Evolutionary conservation across 2,329 filamentous ascomycete species (phyloP).

Genomic region (Pseudogymnoascus sp.): DNA sequence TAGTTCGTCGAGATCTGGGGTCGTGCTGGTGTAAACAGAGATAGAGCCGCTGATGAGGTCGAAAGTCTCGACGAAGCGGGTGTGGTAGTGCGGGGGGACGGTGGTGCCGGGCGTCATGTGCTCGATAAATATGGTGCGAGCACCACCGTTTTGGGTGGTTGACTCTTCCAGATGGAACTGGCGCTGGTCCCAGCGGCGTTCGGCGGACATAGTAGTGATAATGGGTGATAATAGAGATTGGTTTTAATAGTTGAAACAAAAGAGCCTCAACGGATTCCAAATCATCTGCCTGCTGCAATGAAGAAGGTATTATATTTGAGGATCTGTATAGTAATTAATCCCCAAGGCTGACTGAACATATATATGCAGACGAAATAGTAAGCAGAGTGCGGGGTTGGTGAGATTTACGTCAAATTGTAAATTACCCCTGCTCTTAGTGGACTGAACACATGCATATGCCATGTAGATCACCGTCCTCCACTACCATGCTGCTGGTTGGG

Average conservation of each 20-base stretch:
- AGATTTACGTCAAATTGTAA: background rate
- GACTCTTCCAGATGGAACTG: slow-evolving; percentile 16
- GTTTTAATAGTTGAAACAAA: background rate
- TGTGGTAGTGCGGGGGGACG: slow-evolving; percentile 16
- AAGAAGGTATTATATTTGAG: background rate
- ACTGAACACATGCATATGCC: background rate
- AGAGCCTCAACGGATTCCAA: background rate
- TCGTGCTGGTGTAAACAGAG: slow-evolving; percentile 10
- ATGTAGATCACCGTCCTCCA: background rate
- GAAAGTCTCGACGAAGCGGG: slow-evolving; percentile 16
- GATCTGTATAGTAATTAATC: background rate
- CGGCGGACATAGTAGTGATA: slow-evolving; percentile 11
- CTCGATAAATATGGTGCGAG: slow-evolving; percentile 16
- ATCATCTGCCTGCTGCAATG: background rate
- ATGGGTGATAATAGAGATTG: background rate
- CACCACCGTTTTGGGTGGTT: slow-evolving; percentile 13
- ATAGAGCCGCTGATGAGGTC: slow-evolving; percentile 16
- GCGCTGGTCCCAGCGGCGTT: slow-evolving; percentile 15
- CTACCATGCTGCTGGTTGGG: background rate
- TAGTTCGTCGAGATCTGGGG: slow-evolving; percentile 8
- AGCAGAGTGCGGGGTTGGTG: background rate
- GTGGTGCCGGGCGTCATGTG: slow-evolving; percentile 16
- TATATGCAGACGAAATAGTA: background rate
- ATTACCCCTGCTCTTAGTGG: background rate
- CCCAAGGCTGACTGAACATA: background rate